A percentile compares a stretch with the other conserved stretches of the same genome.
These are phyloP conservation scores for Dothidotthia symphoricarpi DNA, from an alignment of 2,329 filamentous ascomycete genomes.

Conservation along the genomic window DNA sequence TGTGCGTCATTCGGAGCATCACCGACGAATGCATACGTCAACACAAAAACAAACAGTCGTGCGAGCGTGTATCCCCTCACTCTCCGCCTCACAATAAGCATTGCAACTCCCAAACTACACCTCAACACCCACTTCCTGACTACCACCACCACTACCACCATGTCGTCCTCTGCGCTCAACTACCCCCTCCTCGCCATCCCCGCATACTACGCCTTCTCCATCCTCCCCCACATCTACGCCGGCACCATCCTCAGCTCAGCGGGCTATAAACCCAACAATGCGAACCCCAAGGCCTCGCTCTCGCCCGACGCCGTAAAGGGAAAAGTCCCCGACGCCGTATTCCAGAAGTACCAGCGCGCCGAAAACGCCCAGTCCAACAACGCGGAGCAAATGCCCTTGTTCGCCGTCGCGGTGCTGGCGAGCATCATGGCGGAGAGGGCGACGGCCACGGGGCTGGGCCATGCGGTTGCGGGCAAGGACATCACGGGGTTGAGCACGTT, in stretches of 20 bases:
- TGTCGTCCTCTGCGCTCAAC: constrained; percentile 22
- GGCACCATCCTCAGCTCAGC: constrained; percentile 9
- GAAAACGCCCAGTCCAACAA: constrained; percentile 28
- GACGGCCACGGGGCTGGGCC: constrained; percentile 14
- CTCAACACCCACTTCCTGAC: no score
- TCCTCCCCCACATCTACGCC: constrained; percentile 23
- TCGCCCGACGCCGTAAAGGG: constrained; percentile 21
- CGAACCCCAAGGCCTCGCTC: constrained; percentile 25
- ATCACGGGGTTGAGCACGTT: constrained; percentile 23
- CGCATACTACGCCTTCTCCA: constrained; percentile 27
- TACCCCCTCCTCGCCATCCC: constrained; percentile 30
- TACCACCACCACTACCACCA: constrained; percentile 2
- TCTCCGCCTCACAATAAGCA: no score
- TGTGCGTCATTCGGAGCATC: no score
- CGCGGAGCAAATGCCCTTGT: constrained; percentile 26
- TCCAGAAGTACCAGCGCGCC: constrained; percentile 28
- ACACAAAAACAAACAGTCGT: no score
- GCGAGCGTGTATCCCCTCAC: no score
- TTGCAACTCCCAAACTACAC: no score
- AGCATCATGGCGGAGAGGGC: constrained; percentile 26
- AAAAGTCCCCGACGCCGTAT: constrained; percentile 27
- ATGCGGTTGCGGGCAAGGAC: constrained; percentile 10
- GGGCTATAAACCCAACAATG: constrained; percentile 27
- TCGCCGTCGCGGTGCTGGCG: constrained; percentile 22
- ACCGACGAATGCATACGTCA: no score